These are phyloP conservation scores for Suillus paluster DNA, from an alignment of 768 basidiomycete genomes.

Conservation along the genomic window DNA sequence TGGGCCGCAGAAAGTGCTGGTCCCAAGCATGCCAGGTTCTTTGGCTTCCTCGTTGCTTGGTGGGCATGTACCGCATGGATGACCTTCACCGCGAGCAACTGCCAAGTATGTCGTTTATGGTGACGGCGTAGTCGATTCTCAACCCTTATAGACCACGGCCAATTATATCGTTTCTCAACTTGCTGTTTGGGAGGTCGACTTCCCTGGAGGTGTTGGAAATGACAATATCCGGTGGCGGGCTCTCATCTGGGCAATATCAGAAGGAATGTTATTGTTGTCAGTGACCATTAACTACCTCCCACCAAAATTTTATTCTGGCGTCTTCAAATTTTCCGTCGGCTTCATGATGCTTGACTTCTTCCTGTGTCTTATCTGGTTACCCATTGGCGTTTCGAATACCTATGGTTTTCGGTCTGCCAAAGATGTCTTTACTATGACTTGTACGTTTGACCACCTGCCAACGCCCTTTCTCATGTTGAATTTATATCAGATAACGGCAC, in stretches of 20 bases:
- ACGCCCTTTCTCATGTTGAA: conserved; percentile 9
- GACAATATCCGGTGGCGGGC: conserved; percentile 86
- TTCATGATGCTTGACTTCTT: conserved; percentile 88
- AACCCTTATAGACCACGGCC: conserved; percentile 66
- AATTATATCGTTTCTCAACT: conserved; percentile 90
- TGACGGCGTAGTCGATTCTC: background rate
- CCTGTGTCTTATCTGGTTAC: conserved; percentile 89
- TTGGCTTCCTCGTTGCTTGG: conserved; percentile 91
- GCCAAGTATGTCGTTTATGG: conserved; percentile 58
- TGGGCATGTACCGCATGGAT: conserved; percentile 97
- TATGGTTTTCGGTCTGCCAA: conserved; percentile 87
- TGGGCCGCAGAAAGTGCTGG: conserved; percentile 96
- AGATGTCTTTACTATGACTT: conserved; percentile 83
- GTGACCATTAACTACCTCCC: conserved; percentile 88
- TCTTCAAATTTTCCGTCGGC: conserved; percentile 78
- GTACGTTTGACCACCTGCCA: conserved; percentile 55
- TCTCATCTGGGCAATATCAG: conserved; percentile 82
- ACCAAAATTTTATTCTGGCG: conserved; percentile 67
- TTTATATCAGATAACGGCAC: conserved; percentile 77
- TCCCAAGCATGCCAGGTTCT: conserved; percentile 81
- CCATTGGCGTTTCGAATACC: conserved; percentile 85
- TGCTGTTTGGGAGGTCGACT: conserved; percentile 77
- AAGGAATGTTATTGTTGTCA: conserved; percentile 68
- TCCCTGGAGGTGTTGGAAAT: conserved; percentile 76
- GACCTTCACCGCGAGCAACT: conserved; percentile 89